Conservation (phyloP, 2,329 filamentous ascomycete species). For the Trichoderma koningii region DNA sequence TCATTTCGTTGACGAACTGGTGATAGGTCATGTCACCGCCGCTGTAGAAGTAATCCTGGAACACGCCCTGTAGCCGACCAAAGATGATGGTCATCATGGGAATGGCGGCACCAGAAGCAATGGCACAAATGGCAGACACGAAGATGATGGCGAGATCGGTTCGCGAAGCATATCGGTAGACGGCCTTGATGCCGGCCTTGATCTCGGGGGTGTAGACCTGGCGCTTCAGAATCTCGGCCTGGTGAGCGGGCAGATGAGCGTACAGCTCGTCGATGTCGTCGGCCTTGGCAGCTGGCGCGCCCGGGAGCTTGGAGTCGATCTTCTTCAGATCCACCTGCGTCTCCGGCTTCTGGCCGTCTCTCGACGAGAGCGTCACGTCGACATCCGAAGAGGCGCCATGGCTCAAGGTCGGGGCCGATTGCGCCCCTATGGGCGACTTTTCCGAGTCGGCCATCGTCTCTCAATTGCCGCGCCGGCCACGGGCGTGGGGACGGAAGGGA, state of each 20-base stretch:
- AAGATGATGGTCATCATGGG: conserved; percentile 84
- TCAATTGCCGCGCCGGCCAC: conserved; percentile 20
- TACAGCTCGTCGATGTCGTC: conserved; percentile 56
- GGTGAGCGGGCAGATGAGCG: conserved; percentile 63
- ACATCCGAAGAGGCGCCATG: conserved; percentile 24
- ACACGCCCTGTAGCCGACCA: conserved; percentile 71
- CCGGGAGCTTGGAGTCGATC: conserved; percentile 24
- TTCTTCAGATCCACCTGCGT: conserved; percentile 15
- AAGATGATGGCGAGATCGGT: conserved; percentile 65
- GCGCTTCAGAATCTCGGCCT: conserved; percentile 66
- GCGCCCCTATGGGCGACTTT: conserved; percentile 8
- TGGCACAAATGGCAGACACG: conserved; percentile 64
- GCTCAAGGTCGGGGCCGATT: conserved; percentile 17
- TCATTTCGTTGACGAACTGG: conserved; percentile 62
- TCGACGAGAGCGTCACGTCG: conserved; percentile 16
- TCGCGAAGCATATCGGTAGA: conserved; percentile 71
- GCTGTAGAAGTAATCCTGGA: conserved; percentile 53
- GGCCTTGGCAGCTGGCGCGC: conserved; percentile 28
- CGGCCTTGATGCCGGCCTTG: conserved; percentile 62
- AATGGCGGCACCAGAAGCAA: conserved; percentile 72
- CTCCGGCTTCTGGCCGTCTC: conserved; percentile 4
- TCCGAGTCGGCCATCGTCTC: conserved; percentile 23
- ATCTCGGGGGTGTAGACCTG: conserved; percentile 68
- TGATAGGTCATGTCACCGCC: conserved; percentile 47
- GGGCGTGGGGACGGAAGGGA: conserved; percentile 2